Percentiles rank a stretch among this genome's conserved stretches.
phyloP scores from a whole-genome alignment of 1,284 basidiomycete species.

The Ceratobasidium sp. region DNA sequence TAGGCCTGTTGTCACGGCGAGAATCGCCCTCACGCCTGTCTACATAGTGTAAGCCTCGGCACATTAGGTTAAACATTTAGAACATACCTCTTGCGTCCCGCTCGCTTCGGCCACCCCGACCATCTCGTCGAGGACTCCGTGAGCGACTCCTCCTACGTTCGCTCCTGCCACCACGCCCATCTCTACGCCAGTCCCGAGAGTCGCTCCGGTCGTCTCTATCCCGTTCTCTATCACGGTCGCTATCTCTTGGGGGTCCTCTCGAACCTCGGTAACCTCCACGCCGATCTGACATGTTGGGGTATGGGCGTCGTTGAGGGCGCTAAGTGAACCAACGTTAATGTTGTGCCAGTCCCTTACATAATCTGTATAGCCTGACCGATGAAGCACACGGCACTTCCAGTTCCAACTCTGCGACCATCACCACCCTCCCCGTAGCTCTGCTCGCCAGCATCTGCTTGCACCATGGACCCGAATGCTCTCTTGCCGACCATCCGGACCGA shows the following conservation, averaged over 20 bases:
- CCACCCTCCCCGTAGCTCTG: slow-evolving; percentile 3
- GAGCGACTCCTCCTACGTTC: slow-evolving; percentile 53
- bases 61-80: background rate
- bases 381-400: slow-evolving; percentile 4
- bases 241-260: slow-evolving; percentile 51
- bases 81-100: slow-evolving; percentile 31
- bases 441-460: background rate
- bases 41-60: slow-evolving; percentile 29
- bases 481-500: slow-evolving; percentile 42
- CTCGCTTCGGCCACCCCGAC: slow-evolving; percentile 24
- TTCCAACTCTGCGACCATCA: slow-evolving; percentile 23
- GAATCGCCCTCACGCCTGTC: slow-evolving; percentile 46
- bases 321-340: slow-evolving; percentile 19
- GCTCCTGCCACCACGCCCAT: slow-evolving; percentile 17
- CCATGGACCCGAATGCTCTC: slow-evolving; percentile 15
- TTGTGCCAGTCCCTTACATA: slow-evolving; percentile 15
- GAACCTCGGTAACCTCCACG: slow-evolving; percentile 41
- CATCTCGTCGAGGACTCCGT: slow-evolving; percentile 39
- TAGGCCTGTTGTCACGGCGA: slow-evolving; percentile 34
- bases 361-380: slow-evolving; percentile 21
- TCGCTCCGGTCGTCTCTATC: slow-evolving; percentile 53
- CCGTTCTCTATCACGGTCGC: slow-evolving; percentile 56
- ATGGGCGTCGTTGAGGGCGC: slow-evolving; percentile 6
- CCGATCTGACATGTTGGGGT: slow-evolving; percentile 37
- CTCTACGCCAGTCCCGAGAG: slow-evolving; percentile 44